phyloP scores from a whole-genome alignment of 1,284 basidiomycete genomes.

The Exobasidium cylindrosporum region DNA sequence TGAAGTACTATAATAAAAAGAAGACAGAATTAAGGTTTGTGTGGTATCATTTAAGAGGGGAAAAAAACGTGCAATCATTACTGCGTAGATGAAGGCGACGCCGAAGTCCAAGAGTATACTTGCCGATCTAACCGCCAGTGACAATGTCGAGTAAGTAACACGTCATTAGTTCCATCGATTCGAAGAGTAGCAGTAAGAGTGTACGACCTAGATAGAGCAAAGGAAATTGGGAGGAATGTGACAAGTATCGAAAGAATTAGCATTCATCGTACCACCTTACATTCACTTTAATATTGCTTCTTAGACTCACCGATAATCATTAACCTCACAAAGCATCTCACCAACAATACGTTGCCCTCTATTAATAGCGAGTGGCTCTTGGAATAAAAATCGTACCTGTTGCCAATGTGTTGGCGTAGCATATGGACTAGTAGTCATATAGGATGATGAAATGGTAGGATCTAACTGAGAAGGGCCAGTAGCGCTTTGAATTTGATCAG shows the following conservation, averaged over 20 bases:
- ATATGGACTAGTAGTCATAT: slow-evolving; percentile 50
- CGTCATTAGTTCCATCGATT: slow-evolving; percentile 22
- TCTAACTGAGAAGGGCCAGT: not conserved
- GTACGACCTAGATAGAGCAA: slow-evolving; percentile 30
- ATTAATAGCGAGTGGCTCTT: slow-evolving; percentile 49
- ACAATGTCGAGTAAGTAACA: slow-evolving; percentile 21
- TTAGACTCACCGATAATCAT: slow-evolving; percentile 23
- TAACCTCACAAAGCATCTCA: slow-evolving; percentile 41
- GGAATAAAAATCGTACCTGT: slow-evolving; percentile 46
- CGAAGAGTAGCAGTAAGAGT: slow-evolving; percentile 34
- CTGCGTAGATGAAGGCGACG: not conserved
- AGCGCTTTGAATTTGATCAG: not conserved
- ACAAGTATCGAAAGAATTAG: no score
- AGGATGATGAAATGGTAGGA: slow-evolving; percentile 17
- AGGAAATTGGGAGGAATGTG: not conserved
- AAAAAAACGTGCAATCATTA: not conserved
- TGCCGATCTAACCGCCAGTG: slow-evolving; percentile 48
- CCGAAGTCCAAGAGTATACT: slow-evolving; percentile 44
- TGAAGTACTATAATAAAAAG: no score
- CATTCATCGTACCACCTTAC: no score
- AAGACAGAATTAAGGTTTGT: no score
- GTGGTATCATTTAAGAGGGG: no score
- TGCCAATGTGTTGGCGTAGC: slow-evolving; percentile 53
- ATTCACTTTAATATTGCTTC: no score
- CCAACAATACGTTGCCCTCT: slow-evolving; percentile 41